Conservation (phyloP, 495 filamentous ascomycete genomes). For the Podospora bellae-mahoneyi region DNA sequence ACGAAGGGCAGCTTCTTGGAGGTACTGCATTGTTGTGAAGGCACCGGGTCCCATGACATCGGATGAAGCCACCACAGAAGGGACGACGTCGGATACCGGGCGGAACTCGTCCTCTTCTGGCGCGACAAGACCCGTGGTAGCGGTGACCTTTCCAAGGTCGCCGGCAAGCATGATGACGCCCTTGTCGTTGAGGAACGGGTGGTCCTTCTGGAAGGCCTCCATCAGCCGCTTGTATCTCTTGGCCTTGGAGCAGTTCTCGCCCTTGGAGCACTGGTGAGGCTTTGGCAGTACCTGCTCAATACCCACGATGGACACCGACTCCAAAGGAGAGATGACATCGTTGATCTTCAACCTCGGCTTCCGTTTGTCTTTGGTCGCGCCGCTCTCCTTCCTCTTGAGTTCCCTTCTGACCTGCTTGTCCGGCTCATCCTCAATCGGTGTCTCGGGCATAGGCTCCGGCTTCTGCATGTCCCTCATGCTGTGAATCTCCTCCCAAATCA, state of each 20-base stretch:
- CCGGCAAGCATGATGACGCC: conserved; percentile 63
- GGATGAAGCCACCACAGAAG: conserved; percentile 85
- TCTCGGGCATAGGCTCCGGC: conserved; percentile 52
- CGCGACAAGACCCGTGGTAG: conserved; percentile 52
- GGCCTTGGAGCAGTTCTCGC: conserved; percentile 81
- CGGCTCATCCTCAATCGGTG: conserved; percentile 54
- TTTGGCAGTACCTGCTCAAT: conserved; percentile 87
- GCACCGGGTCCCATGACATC: conserved; percentile 73
- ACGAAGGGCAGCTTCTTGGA: conserved; percentile 68
- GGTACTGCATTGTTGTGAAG: conserved; percentile 56
- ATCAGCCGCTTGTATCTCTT: conserved; percentile 68
- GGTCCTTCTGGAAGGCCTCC: conserved; percentile 62
- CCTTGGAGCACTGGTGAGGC: conserved; percentile 82
- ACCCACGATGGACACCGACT: conserved; percentile 85
- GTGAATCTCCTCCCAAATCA: conserved; percentile 80
- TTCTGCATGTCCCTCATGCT: conserved; percentile 60
- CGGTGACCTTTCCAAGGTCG: conserved; percentile 63
- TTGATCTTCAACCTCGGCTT: conserved; percentile 48
- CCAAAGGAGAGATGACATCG: conserved; percentile 66
- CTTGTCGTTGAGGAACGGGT: conserved; percentile 57
- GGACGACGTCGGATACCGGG: conserved; percentile 60
- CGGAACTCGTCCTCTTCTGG: conserved; percentile 45
- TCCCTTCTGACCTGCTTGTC: conserved; percentile 43
- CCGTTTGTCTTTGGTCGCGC: conserved; percentile 33
- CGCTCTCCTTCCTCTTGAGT: conserved; percentile 38